Conservation (phyloP, 495 filamentous ascomycete genomes). For the Astrothelium subdiscretum region DNA sequence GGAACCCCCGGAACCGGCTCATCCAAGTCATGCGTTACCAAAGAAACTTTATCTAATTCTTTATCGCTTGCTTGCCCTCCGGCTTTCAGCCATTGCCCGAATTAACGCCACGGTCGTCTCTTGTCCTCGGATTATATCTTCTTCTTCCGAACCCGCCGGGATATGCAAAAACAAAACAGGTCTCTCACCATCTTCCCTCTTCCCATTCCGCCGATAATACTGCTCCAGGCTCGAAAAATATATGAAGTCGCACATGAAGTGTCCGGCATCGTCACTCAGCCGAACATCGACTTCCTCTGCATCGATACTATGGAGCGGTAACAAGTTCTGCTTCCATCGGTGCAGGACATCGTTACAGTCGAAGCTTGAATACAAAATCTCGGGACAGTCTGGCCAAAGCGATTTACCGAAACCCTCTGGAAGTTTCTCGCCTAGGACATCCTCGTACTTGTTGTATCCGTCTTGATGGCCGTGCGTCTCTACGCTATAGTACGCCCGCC, state of each 20-base stretch:
- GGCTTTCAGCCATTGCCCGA: conserved; percentile 47
- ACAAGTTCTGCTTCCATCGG: conserved; percentile 41
- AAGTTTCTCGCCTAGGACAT: conserved; percentile 51
- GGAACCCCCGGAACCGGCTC: no score
- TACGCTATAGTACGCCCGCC: conserved; percentile 53
- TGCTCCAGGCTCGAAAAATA: conserved; percentile 63
- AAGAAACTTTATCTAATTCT: neutral
- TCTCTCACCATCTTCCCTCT: conserved; percentile 29
- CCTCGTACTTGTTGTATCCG: conserved; percentile 59
- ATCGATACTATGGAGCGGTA: conserved; percentile 4
- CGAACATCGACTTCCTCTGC: conserved; percentile 41
- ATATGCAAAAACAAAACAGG: conserved; percentile 73
- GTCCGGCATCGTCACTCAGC: conserved; percentile 64
- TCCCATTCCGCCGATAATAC: conserved; percentile 34
- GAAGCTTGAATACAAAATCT: conserved; percentile 36
- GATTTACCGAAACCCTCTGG: conserved; percentile 41
- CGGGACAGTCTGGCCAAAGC: conserved; percentile 37
- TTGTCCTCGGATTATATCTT: conserved; percentile 45
- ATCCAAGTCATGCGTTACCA: neutral
- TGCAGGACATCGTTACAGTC: conserved; percentile 42
- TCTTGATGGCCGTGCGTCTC: conserved; percentile 63
- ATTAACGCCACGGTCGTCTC: conserved; percentile 59
- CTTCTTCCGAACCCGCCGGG: conserved; percentile 46
- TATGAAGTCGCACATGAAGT: conserved; percentile 78
- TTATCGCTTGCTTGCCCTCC: neutral